A percentile compares a stretch with the other conserved stretches of the same genome.
Conservation (phyloP, 352 stramenopile genomes). For the Phytophthora agathidicida region DNA sequence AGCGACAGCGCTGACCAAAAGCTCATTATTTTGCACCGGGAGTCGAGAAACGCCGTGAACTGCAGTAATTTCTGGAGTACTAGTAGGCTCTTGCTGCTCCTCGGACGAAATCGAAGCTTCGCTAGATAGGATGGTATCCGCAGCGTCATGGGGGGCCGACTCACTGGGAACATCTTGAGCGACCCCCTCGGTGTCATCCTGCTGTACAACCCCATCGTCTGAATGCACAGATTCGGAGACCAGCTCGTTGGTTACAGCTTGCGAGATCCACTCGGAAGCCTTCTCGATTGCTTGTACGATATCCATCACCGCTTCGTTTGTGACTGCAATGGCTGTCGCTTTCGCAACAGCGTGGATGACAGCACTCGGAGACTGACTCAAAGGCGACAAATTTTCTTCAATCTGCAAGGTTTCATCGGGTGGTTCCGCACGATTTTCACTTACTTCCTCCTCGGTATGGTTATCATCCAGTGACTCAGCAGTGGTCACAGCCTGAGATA, state of each 20-base stretch:
- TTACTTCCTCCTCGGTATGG: too few species aligned
- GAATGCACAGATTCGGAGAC: constrained; percentile 5
- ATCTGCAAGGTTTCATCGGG: not conserved
- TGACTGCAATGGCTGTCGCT: constrained; percentile 15
- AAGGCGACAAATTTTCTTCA: not conserved
- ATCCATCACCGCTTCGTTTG: constrained; percentile 12
- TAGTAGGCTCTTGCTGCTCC: not conserved
- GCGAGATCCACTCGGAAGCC: constrained; percentile 7
- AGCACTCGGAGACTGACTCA: constrained; percentile 1
- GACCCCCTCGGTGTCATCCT: constrained; percentile 1
- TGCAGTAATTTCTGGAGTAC: not conserved
- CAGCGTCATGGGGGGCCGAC: constrained; percentile 1
- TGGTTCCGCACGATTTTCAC: too few species aligned
- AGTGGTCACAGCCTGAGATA: too few species aligned
- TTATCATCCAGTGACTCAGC: too few species aligned
- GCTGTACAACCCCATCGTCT: constrained; percentile 1
- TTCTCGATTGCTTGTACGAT: constrained; percentile 12
- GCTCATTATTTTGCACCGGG: not conserved
- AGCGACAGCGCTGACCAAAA: not conserved
- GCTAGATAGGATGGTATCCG: not conserved
- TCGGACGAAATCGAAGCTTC: not conserved
- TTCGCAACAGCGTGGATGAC: constrained; percentile 23
- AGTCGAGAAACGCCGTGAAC: constrained; percentile 2
- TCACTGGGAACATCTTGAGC: constrained; percentile 9
- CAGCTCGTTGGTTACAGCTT: constrained; percentile 12